phyloP scores from a whole-genome alignment of 129 eudicot genomes.

The Lactuca saligna region DNA sequence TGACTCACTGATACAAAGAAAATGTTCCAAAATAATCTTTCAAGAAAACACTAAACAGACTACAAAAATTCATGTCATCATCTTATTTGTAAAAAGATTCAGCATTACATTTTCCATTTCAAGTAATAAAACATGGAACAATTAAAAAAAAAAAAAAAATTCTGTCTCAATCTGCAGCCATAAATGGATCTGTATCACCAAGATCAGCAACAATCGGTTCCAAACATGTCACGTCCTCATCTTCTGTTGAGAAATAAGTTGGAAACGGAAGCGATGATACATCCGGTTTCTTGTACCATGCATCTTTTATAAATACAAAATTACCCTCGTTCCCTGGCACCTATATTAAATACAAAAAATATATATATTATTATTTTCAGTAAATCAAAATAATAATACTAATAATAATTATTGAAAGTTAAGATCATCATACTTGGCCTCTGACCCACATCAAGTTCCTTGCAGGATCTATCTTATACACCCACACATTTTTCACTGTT shows the following conservation, averaged over 20 bases:
- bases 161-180: slow-evolving; percentile 75
- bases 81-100: background rate
- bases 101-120: slow-evolving; percentile 22
- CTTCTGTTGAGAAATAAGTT: slow-evolving; percentile 72
- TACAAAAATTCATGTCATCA: slow-evolving; percentile 1
- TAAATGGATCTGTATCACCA: slow-evolving; percentile 89
- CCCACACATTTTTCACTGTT: slow-evolving; percentile 97
- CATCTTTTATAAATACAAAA: slow-evolving; percentile 91
- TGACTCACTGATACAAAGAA: too few relatives aligned
- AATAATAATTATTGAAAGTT: background rate
- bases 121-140: slow-evolving; percentile 14
- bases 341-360: too few relatives aligned
- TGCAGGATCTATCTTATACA: slow-evolving; percentile 89
- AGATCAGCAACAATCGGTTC: slow-evolving; percentile 89
- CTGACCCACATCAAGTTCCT: slow-evolving; percentile 93
- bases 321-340: slow-evolving; percentile 88
- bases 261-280: slow-evolving; percentile 77
- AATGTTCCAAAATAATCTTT: too few relatives aligned
- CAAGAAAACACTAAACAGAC: too few relatives aligned
- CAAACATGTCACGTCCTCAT: slow-evolving; percentile 51
- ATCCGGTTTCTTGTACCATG: slow-evolving; percentile 83
- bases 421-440: slow-evolving; percentile 81
- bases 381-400: background rate
- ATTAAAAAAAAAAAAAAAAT: background rate
- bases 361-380: background rate